Base-by-base conservation (phyloP, 2,329 filamentous ascomycete genomes). In the Aspergillus awamori region DNA sequence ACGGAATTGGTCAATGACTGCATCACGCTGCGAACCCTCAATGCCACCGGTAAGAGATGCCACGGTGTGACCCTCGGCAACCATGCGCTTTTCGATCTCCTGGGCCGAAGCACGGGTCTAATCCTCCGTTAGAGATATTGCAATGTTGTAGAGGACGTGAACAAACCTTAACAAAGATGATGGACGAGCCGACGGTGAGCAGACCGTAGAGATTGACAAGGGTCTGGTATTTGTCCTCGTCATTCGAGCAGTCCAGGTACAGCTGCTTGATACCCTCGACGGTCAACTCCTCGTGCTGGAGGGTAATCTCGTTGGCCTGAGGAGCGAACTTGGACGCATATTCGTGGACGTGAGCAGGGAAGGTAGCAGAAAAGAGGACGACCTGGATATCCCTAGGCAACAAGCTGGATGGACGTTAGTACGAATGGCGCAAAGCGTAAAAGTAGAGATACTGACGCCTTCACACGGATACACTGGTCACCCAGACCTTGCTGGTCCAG, bases 261-360 rank as follows among this genome's bases (percentile, higher is more conserved):
- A 99, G 92, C 74, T 99, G 95, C 67, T 94, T 96, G 75, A 99
- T 99, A 22, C 95, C 95, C 76, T 95, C 92, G 63, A 99, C 94
- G 0, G 94, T 98, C 70, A 98, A 87, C 74, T 99, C 92, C 69
- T 96, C 90, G 63, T 93, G 91, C 71, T 92, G 88, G 56, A 99
- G 84, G 49, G 91, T 95, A 73, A 99, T 90, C 68, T 91, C 85
- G 77, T 97, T 94, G 54, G 95, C 89, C 48, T 89, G 86, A 1
- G 93, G 92, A 5, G 94, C 93, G 74, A 97, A 99, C 65, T 86
- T 87, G 67, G 86, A 81, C 15, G 95, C 94, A 72, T 96, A 99
- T 66, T 83, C 82, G 77, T 94, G 87, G 61, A 99, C 95, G 61
- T 92, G 87, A 2, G 91, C 86, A 0, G 95, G 94, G 79, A 96